Conservation (phyloP, 129 eudicot genomes). For the Pulicaria dysenterica region DNA sequence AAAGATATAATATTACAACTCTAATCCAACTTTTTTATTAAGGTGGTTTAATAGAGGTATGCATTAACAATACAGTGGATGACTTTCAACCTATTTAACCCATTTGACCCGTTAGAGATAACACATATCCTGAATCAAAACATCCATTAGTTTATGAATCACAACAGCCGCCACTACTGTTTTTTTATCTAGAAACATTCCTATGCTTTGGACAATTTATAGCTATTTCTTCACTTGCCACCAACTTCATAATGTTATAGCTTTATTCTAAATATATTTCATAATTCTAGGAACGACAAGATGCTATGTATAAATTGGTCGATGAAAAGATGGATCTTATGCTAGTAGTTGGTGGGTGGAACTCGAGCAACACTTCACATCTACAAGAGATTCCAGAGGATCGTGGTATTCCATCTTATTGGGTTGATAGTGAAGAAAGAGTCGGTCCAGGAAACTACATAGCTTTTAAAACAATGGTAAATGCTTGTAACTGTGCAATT, state of each 20-base stretch:
- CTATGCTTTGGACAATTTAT: not conserved
- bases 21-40: no score
- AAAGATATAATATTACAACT: no score
- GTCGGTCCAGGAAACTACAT: slow-evolving; percentile 86
- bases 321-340: slow-evolving; percentile 71
- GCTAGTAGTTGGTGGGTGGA: slow-evolving; percentile 90
- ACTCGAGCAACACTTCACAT: slow-evolving; percentile 95
- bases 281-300: slow-evolving; percentile 75
- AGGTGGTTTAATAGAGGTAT: no score
- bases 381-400: slow-evolving; percentile 90
- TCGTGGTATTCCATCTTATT: slow-evolving; percentile 91
- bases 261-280: not conserved
- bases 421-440: slow-evolving; percentile 84
- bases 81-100: no score
- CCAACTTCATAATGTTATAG: not conserved
- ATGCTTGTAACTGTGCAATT: slow-evolving; percentile 3
- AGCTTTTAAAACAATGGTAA: slow-evolving; percentile 62
- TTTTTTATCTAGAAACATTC: no score
- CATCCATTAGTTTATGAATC: no score
- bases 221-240: not conserved
- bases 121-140: no score
- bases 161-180: no score
- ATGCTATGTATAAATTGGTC: slow-evolving; percentile 92
- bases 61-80: no score
- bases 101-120: no score